Percentiles rank a stretch among this genome's conserved stretches.
Conservation (phyloP, 2,329 filamentous ascomycete genomes). For the Aspergillus tamarii region DNA sequence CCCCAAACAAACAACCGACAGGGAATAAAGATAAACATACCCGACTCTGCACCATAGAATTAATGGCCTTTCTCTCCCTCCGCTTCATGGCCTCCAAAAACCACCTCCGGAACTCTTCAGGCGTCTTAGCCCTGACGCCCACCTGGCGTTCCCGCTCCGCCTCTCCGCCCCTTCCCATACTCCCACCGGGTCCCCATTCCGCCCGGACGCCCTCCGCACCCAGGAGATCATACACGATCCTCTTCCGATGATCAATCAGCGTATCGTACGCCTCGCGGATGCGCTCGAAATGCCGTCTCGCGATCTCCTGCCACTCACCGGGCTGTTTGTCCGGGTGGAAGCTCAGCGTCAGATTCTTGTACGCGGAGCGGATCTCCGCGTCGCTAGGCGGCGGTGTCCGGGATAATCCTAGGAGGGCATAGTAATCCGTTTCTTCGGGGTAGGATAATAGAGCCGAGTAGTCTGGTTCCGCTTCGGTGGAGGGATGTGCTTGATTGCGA, state of each 20-base stretch:
- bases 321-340: slow-evolving; percentile 53
- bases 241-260: slow-evolving; percentile 45
- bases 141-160: slow-evolving; percentile 33
- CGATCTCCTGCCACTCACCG: slow-evolving; percentile 39
- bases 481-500: not conserved
- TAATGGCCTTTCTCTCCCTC: slow-evolving; percentile 40
- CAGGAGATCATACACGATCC: slow-evolving; percentile 47
- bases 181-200: slow-evolving; percentile 41
- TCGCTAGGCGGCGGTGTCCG: slow-evolving; percentile 45
- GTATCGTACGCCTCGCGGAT: slow-evolving; percentile 48
- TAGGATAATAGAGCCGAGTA: slow-evolving; percentile 33
- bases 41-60: slow-evolving; percentile 41
- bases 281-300: slow-evolving; percentile 41
- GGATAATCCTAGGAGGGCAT: slow-evolving; percentile 44
- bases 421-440: slow-evolving; percentile 45
- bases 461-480: slow-evolving; percentile 23
- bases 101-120: slow-evolving; percentile 46
- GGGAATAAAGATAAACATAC: slow-evolving; percentile 29
- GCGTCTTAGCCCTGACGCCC: slow-evolving; percentile 42
- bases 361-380: slow-evolving; percentile 48
- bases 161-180: slow-evolving; percentile 35
- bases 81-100: slow-evolving; percentile 46
- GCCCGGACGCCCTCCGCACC: slow-evolving; percentile 44
- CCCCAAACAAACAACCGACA: not conserved
- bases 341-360: slow-evolving; percentile 45